Evolutionary conservation across 495 filamentous ascomycete genomes (phyloP).

Genomic region (Oidiodendron maius): DNA sequence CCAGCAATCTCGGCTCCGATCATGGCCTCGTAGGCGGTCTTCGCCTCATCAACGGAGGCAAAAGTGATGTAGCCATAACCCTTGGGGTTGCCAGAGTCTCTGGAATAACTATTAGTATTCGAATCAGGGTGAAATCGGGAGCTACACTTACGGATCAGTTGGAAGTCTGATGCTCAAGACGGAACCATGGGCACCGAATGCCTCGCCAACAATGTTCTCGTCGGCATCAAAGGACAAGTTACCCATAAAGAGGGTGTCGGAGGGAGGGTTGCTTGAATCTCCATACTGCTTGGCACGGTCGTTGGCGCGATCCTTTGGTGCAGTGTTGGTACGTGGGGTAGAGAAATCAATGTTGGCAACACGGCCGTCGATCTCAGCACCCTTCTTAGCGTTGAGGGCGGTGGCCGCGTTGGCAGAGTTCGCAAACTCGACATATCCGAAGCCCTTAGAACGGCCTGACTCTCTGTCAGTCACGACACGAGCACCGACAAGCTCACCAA

Average conservation of each 20-base stretch:
- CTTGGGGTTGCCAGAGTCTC: constrained; percentile 80
- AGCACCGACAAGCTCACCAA: constrained; percentile 67
- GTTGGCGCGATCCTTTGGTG: constrained; percentile 50
- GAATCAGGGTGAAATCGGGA: background rate
- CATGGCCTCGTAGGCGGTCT: constrained; percentile 65
- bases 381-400: constrained; percentile 78
- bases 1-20: constrained; percentile 72
- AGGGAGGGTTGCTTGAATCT: constrained; percentile 66
- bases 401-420: constrained; percentile 61
- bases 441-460: constrained; percentile 83
- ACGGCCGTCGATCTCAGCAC: constrained; percentile 75
- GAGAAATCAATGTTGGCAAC: constrained; percentile 87
- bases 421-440: constrained; percentile 92
- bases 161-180: constrained; percentile 82
- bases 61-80: constrained; percentile 94
- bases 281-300: constrained; percentile 71
- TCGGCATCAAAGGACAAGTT: constrained; percentile 84
- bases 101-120: constrained; percentile 35
- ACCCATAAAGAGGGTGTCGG: constrained; percentile 88
- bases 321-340: constrained; percentile 52
- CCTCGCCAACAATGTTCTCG: constrained; percentile 66
- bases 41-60: constrained; percentile 77
- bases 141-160: constrained; percentile 61
- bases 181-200: constrained; percentile 65
- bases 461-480: constrained; percentile 82